Conservation (phyloP, 306 rosid genomes). For the Bauhinia variegata region DNA sequence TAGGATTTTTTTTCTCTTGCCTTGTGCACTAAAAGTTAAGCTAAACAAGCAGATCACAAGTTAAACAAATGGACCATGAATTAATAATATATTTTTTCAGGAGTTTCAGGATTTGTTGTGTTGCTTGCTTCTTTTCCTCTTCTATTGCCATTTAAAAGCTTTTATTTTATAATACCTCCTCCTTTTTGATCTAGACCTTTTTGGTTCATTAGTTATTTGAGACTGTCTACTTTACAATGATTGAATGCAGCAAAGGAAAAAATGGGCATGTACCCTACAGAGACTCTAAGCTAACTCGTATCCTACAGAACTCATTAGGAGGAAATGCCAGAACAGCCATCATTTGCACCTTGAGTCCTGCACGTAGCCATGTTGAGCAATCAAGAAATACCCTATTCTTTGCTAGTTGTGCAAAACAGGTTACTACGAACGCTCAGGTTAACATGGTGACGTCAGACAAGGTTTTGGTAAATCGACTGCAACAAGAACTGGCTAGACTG, state of each 20-base stretch:
- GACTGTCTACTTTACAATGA: conserved; percentile 9
- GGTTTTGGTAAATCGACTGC: conserved; percentile 80
- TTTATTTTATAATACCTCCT: conserved; percentile 23
- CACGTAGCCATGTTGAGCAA: conserved; percentile 78
- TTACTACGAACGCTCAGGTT: conserved; percentile 82
- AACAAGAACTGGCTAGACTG: conserved; percentile 69
- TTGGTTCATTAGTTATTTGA: conserved; percentile 17
- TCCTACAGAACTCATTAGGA: conserved; percentile 88
- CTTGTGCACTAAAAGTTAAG: neutral
- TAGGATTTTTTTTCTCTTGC: too few species aligned
- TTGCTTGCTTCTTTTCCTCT: conserved; percentile 15
- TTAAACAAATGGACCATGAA: neutral
- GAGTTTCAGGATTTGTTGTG: neutral
- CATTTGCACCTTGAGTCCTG: conserved; percentile 90
- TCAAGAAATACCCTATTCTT: conserved; percentile 83
- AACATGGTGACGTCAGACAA: conserved; percentile 81
- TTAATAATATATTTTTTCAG: neutral
- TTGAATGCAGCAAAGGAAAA: conserved; percentile 76
- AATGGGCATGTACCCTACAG: conserved; percentile 84
- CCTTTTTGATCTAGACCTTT: conserved; percentile 15
- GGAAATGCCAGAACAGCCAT: conserved; percentile 96
- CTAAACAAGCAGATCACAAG: neutral
- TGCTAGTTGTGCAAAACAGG: conserved; percentile 88
- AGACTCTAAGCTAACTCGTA: conserved; percentile 90
- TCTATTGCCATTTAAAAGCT: conserved; percentile 5